These are phyloP conservation scores for Penicillium decumbens DNA, from an alignment of 2,329 filamentous ascomycete genomes.

Conservation along the genomic window DNA sequence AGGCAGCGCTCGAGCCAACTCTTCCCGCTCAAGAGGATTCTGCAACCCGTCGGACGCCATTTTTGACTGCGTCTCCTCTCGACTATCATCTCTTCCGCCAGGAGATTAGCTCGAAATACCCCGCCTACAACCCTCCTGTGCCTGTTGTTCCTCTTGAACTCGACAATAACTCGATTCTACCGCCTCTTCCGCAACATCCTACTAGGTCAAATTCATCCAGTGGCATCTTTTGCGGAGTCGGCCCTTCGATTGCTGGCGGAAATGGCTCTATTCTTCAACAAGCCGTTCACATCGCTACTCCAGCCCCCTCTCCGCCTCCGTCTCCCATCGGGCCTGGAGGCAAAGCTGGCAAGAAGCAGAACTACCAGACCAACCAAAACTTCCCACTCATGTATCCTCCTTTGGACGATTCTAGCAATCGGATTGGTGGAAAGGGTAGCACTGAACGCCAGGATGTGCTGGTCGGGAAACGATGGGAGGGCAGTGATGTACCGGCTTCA, in stretches of 20 bases:
- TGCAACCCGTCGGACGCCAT: conserved; percentile 60
- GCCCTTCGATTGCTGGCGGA: conserved; percentile 43
- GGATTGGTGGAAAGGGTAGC: conserved; percentile 80
- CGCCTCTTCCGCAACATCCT: conserved; percentile 72
- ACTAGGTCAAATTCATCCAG: conserved; percentile 57
- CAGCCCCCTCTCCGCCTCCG: conserved; percentile 89
- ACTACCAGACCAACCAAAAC: conserved; percentile 98
- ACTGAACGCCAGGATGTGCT: conserved; percentile 74
- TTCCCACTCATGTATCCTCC: conserved; percentile 98
- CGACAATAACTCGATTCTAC: conserved; percentile 85
- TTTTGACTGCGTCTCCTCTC: conserved; percentile 86
- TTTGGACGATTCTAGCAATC: conserved; percentile 80
- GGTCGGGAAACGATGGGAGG: conserved; percentile 83
- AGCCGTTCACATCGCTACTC: conserved; percentile 97
- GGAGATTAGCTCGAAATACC: conserved; percentile 96
- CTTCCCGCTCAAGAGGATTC: conserved; percentile 47
- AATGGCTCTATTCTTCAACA: conserved; percentile 80
- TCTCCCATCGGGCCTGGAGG: conserved; percentile 78
- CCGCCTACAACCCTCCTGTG: conserved; percentile 85
- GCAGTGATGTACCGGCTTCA: conserved; percentile 85
- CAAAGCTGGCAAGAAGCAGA: conserved; percentile 96
- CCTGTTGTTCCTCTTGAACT: conserved; percentile 79
- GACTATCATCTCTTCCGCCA: conserved; percentile 96
- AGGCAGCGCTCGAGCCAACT: conserved; percentile 57
- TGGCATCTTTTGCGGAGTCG: conserved; percentile 57